Base-by-base conservation (phyloP, 176 grass and related monocot genomes). In the Avena eriantha region DNA sequence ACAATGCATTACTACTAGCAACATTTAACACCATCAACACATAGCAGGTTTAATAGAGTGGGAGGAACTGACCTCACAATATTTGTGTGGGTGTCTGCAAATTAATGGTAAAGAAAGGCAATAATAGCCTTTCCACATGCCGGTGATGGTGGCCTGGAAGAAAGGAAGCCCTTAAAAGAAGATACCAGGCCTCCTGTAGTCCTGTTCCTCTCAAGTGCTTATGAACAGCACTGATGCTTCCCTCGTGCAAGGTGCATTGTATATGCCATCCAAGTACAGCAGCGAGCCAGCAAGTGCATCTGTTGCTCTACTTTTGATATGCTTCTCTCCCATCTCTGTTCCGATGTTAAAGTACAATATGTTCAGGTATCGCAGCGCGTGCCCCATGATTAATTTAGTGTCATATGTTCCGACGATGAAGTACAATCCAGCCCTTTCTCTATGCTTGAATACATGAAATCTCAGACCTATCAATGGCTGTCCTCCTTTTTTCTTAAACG, bases 231-330 rank as follows among this genome's bases (percentile, higher is more conserved):
- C 41, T 81, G 79, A 35, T 81, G 79, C 61, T 68, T 64, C 45
- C 61, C 61, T 81, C 61, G 45, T 68, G 80, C 18, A 68, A 33
- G 60, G 79, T 46, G 41, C 13, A 14, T n/a, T 50, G 23, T 78
- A 78, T 78, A 69, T 82, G 46, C 45, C 79, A 10, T 51, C 26
- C 60, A 81, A 67, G 80, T 82, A 82, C 63, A 78, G 33, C 53
- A 82, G 80, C 63, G 53, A 82, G 11, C 66, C 33, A 82, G 80
- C 63, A 69, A 82, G 63, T 82, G 63, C 46, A 50, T 76, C 23
- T 36, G 26, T 34, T 69, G 46, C 80, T 82, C 80, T 69, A 82
- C 80, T 82, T 82, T 68, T 35, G 80, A 82, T 82, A 69, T 15
- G 24, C 18, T 53, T 63, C 61, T 53, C 80, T 68, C 80, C 26